A percentile compares a stretch with the other conserved stretches of the same genome.
phyloP scores from a whole-genome alignment of 139 green algal species.

The Chlorella sp. region DNA sequence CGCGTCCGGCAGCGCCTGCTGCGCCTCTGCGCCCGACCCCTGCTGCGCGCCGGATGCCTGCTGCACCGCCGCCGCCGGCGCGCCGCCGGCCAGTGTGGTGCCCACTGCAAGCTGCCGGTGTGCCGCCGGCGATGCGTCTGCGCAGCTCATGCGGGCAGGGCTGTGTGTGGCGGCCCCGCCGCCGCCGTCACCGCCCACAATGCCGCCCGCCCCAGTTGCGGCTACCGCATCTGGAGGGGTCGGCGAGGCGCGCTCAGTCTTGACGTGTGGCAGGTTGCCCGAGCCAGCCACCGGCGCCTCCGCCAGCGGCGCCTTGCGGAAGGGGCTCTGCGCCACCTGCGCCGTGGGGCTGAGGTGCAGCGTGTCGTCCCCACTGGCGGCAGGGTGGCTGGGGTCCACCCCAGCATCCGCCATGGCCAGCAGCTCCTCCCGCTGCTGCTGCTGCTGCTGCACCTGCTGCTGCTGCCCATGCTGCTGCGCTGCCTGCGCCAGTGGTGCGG shows the following conservation, averaged over 20 bases:
- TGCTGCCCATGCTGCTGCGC: neutral
- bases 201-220: too few species aligned
- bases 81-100: neutral
- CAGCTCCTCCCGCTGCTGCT: neutral
- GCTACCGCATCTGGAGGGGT: too few species aligned
- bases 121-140: neutral
- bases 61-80: neutral
- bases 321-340: conserved; percentile 32
- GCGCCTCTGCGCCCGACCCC: conserved; percentile 7
- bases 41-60: neutral
- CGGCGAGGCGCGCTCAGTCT: too few species aligned
- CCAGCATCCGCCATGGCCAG: neutral
- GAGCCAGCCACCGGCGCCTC: neutral
- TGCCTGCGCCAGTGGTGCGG: neutral
- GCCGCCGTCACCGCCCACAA: too few species aligned
- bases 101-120: neutral
- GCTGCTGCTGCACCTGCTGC: neutral
- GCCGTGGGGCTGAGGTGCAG: conserved; percentile 12
- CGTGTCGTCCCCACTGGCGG: neutral
- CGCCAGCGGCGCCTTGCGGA: neutral
- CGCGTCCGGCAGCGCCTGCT: conserved; percentile 8
- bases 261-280: too few species aligned
- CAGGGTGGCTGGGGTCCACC: neutral
- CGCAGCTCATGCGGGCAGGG: conserved; percentile 23
- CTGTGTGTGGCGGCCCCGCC: too few species aligned